Evolutionary conservation across 2,329 filamentous ascomycete species (phyloP).

Genomic region (Thelonectria rubi): DNA sequence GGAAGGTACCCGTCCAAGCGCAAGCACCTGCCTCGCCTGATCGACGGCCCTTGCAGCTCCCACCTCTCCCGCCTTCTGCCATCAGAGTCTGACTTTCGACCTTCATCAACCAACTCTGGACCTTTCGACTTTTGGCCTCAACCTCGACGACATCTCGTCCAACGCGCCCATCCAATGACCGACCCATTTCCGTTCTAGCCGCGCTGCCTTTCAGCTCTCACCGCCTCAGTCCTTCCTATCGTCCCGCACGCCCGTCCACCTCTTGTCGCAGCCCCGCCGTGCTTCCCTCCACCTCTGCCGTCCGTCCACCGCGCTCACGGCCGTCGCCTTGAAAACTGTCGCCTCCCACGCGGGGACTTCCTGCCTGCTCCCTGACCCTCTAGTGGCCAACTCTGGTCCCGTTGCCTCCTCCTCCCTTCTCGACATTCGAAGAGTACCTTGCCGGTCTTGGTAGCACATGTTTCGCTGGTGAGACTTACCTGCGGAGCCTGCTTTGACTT

Average conservation of each 20-base stretch:
- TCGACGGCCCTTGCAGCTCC: constrained; percentile 41
- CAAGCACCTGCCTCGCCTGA: constrained; percentile 32
- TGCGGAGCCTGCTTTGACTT: constrained; percentile 34
- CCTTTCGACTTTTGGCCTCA: constrained; percentile 9
- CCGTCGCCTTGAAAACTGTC: constrained; percentile 28
- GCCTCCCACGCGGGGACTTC: constrained; percentile 28
- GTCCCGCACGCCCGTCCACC: constrained; percentile 18
- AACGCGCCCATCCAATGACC: constrained; percentile 25
- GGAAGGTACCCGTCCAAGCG: constrained; percentile 11
- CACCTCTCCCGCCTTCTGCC: constrained; percentile 20
- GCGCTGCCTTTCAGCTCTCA: constrained; percentile 19
- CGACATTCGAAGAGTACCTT: constrained; percentile 29
- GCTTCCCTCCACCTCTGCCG: constrained; percentile 36
- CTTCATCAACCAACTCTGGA: constrained; percentile 5
- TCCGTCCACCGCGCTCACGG: constrained; percentile 15
- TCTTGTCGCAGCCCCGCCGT: constrained; percentile 33
- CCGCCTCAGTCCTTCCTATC: constrained; percentile 5
- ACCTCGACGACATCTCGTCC: constrained; percentile 10
- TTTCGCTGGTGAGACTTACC: constrained; percentile 43
- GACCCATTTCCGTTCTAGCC: constrained; percentile 26
- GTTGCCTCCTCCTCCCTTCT: constrained; percentile 1
- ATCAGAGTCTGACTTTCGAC: constrained; percentile 33
- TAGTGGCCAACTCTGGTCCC: constrained; percentile 33
- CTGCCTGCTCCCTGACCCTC: constrained; percentile 25
- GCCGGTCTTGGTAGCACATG: constrained; percentile 42